Evolutionary conservation across 1,139 yeast species (phyloP), one percentile per base, ranked within the genome.

Genomic region (Blastobotrys apis): DNA sequence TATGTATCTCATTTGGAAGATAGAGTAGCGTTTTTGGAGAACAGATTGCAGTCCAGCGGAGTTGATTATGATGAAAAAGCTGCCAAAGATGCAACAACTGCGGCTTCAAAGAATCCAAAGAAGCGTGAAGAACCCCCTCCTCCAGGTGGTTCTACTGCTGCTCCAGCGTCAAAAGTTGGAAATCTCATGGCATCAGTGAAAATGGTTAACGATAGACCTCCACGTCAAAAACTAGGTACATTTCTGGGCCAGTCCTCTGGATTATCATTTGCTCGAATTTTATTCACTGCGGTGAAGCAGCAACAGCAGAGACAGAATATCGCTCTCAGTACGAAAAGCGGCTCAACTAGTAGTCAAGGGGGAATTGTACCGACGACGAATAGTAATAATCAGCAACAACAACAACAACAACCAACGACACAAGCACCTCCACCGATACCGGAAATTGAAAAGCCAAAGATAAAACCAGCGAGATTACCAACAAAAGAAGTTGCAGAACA

Each of bases 1-100:
- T 87, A 88, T 58, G 78, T 86, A 5, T 74, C 79, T 13, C 83
- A 81, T 55, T 65, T 88, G 46, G 96, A 88, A 59, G 80, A 78
- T 45, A 68, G 80, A 33, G 69, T 87, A 2, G 71, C 73, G 12
- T 64, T 66, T 15, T 67, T 87, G 50, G 88, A 84, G 58, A 55
- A 57, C 2, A 67, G 71, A 47, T 60, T 86, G 37, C 62, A 64
- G 42, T 65, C 65, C 5, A 39, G 30, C 25, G 47, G 47, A 9
- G 35, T 47, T n/a, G 41, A 37, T 15, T 37, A 42, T 19, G 50
- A 45, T 25, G 41, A 43, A 8, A 40, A 44, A 29, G 38, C 44
- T 6, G 32, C 40, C 15, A 43, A 36, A 19, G 45, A 44, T 15
- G 23, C 41, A 12, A 39, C 20, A 6, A 37, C 42, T 1, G 45